Base-by-base conservation (phyloP, 306 rosid species). In the Trichosanthes cucumerina region DNA sequence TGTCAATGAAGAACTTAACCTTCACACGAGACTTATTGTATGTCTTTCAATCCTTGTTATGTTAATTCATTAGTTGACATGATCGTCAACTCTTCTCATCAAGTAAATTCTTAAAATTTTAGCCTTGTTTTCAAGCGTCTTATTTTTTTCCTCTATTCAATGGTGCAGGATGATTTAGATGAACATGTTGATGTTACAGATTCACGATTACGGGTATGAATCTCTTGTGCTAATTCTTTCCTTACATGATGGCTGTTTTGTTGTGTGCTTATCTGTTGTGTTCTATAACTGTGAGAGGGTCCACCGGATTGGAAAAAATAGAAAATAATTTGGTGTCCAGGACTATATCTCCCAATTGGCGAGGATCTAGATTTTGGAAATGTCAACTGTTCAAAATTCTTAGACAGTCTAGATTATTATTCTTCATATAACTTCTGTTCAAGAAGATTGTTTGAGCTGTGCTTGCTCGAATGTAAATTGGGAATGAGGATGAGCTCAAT, bases 21-120 rank as follows among this genome's bases (percentile, higher is more conserved):
- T 95, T 57, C 99, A 96, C 88, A 85, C 98, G 28, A 88, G 96
- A 81, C 97, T 96, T 75, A 96, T 96, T 80, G 99, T 96, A 90
- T 64, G 93, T 72, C 65, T 70, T 76, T 78, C 11, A 24, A 63
- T 47, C 66, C 13, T 73, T 75, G 74, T 53, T 59, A 63, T 76
- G 46, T 72, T 58, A 33, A 70, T 73, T 74, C 38, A n/a, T 72
- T 54, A 78, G 8, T 46, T n/a, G 49, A 9, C 49, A 64, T 72
- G 53, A 76, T 82, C 31, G 70, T 68, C 33, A 34, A 57, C 31
- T 80, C 65, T 79, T 31, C 71, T 64, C 73, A 33, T 19, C 18
- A 49, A 60, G 18, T 38, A 9, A 43, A n/a, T 65, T 18, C 31
- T 50, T 49, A 9, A 18, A 33, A 33, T 15, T n/a, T 1, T 49